These are phyloP conservation scores for Coccinonectria pachysandricola DNA, from an alignment of 2,329 filamentous ascomycete species.

Conservation along the genomic window DNA sequence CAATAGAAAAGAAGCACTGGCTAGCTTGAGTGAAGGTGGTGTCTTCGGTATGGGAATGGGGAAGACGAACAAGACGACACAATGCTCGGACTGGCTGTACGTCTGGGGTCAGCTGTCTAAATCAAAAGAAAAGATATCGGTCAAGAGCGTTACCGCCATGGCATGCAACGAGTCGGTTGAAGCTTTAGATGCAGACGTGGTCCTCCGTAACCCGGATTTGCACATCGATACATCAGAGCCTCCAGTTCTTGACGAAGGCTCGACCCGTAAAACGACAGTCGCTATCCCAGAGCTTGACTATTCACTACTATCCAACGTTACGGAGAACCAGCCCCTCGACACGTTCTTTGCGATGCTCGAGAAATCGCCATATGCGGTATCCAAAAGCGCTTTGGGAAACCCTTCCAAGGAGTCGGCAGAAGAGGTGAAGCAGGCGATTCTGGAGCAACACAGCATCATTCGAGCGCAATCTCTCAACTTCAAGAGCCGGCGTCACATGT, in stretches of 20 bases:
- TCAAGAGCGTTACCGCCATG: conserved; percentile 22
- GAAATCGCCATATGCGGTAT: conserved; percentile 23
- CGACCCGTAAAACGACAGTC: conserved; percentile 9
- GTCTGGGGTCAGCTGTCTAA: conserved; percentile 24
- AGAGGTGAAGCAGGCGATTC: conserved; percentile 22
- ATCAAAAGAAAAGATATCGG: conserved; percentile 14
- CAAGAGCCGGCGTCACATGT: conserved; percentile 16
- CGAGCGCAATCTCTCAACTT: conserved; percentile 25
- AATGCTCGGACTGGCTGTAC: conserved; percentile 25
- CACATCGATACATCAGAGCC: conserved; percentile 19
- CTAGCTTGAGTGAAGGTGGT: too few species aligned
- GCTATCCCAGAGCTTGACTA: conserved; percentile 21
- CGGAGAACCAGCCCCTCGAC: conserved; percentile 20
- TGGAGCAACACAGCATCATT: conserved; percentile 26
- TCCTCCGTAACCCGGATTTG: conserved; percentile 14
- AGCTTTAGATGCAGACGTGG: conserved; percentile 16
- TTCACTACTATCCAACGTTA: conserved; percentile 16
- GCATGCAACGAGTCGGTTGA: conserved; percentile 29
- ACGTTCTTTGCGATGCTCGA: conserved; percentile 26
- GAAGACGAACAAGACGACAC: conserved; percentile 12
- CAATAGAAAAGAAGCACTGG: too few species aligned
- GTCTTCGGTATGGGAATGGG: conserved; percentile 13
- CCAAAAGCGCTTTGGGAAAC: conserved; percentile 14
- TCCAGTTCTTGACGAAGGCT: conserved; percentile 18
- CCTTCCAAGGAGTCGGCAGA: conserved; percentile 6